Evolutionary conservation across 176 grass and related monocot genomes (phyloP).

Genomic region (Chloris gayana): DNA sequence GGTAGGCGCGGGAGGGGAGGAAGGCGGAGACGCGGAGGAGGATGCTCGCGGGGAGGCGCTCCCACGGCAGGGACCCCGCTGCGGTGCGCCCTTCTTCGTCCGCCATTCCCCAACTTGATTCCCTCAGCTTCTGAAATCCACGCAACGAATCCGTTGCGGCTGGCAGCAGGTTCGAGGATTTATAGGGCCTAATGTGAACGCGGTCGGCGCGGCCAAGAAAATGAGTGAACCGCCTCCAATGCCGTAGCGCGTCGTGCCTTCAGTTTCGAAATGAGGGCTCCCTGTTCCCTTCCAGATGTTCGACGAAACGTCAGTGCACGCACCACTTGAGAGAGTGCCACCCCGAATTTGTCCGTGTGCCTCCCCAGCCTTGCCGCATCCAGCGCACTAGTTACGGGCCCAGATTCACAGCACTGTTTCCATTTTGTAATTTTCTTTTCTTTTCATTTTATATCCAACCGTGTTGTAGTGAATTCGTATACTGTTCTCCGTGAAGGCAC

Average conservation of each 20-base stretch:
- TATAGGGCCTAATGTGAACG: not conserved
- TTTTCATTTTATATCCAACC: too few species aligned
- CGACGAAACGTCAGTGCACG: too few species aligned
- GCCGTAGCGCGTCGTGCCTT: not conserved
- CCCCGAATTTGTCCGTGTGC: too few species aligned
- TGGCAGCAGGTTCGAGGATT: conserved; percentile 1
- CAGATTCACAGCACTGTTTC: too few species aligned
- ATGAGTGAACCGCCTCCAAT: not conserved
- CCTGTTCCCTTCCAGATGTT: too few species aligned
- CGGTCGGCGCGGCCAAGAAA: not conserved
- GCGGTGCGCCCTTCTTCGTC: not conserved
- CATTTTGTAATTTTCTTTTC: too few species aligned
- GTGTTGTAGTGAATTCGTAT: too few species aligned
- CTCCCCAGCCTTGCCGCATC: too few species aligned
- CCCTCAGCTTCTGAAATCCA: not conserved
- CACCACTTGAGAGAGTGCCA: too few species aligned
- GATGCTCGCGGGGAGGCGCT: conserved; percentile 33
- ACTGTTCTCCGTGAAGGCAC: too few species aligned
- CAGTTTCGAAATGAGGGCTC: not conserved
- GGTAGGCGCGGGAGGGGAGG: conserved; percentile 38
- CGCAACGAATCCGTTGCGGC: not conserved
- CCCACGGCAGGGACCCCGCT: not conserved
- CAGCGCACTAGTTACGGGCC: too few species aligned
- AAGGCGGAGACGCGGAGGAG: conserved; percentile 27
- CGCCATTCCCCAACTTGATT: not conserved